phyloP scores from a whole-genome alignment of 2,329 filamentous ascomycete species.

The Cercospora sp. region DNA sequence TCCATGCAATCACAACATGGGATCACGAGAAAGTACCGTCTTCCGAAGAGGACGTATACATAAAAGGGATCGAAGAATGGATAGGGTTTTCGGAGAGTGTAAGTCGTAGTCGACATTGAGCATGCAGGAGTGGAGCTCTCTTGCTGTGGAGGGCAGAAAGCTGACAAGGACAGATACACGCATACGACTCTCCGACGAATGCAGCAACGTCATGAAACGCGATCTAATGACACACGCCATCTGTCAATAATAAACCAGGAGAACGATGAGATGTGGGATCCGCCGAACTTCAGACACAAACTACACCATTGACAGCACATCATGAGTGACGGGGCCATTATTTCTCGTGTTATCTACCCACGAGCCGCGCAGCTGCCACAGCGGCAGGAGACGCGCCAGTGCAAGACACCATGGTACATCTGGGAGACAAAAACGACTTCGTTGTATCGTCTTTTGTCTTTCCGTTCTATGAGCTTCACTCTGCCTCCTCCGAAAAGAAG shows the following conservation, averaged over 20 bases:
- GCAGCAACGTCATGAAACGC: not conserved
- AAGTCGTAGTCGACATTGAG: constrained; percentile 32
- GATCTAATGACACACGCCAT: too few species aligned
- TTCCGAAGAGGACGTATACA: constrained; percentile 65
- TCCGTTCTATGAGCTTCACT: not conserved
- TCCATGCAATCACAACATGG: constrained; percentile 81
- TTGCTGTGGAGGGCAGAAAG: not conserved
- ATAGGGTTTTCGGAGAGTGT: constrained; percentile 69
- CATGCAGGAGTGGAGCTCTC: not conserved
- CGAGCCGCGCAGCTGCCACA: not conserved
- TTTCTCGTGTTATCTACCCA: not conserved
- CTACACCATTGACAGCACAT: not conserved
- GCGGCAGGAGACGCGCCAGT: not conserved
- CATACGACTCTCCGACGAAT: not conserved
- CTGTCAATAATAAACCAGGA: too few species aligned
- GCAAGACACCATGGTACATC: not conserved
- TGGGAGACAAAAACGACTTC: not conserved
- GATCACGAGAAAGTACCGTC: constrained; percentile 70
- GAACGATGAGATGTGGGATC: too few species aligned
- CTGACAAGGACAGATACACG: not conserved
- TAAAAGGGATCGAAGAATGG: constrained; percentile 79
- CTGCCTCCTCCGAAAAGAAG: not conserved
- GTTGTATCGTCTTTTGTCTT: not conserved
- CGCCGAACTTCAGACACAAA: too few species aligned
- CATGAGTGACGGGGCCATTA: not conserved